Base-by-base conservation (phyloP, 768 basidiomycete species). In the Leccinum aurantiacum region DNA sequence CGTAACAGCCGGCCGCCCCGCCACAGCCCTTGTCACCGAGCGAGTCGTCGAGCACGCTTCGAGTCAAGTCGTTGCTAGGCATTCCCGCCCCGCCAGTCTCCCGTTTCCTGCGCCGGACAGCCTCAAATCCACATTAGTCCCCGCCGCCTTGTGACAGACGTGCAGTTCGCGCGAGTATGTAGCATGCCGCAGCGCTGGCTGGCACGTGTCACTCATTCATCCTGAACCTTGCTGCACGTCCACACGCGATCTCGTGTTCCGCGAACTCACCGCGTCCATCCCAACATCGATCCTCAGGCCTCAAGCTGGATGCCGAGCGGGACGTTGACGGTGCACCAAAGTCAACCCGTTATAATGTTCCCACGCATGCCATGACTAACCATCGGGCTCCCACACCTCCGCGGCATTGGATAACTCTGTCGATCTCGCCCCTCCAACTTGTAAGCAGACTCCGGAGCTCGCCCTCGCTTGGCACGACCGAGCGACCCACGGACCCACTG, bases 1-100 rank as follows among this genome's bases (percentile, higher is more conserved):
- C 68, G 60, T 61, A 64, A 69, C 41, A n/a, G 44, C 44, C 61
- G 68, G 67, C 64, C 64, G 58, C 44, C 61, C 62, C 49, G 29
- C 53, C 60, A 64, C 58, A 63, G 62, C 44, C 61, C 68, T 24
- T 2, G 24, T 48, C 47, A 11, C n/a, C 47, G 47, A 48, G 24
- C 22, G 47, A 48, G 44, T 46, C 44, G 44, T 46, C 44, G 44
- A 46, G 19, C 44, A 46, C 44, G 44, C 44, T 44, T 49, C 48
- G 24, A 25, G 24, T 27, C 48, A 27, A 27, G 19, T 19, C 48
- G 48, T 49, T 49, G 48, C 48, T 49, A 49, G 48, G 48, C 15
- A 27, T 25, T 27, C 48, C 22, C 25, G 24, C 48, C 25, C 3
- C 24, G 13, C 48, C 48, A 24, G 6, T 48, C n/a, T 44, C 41